Evolutionary conservation across 345 rosid genomes (phyloP).

Genomic region (Gossypium anomalum): DNA sequence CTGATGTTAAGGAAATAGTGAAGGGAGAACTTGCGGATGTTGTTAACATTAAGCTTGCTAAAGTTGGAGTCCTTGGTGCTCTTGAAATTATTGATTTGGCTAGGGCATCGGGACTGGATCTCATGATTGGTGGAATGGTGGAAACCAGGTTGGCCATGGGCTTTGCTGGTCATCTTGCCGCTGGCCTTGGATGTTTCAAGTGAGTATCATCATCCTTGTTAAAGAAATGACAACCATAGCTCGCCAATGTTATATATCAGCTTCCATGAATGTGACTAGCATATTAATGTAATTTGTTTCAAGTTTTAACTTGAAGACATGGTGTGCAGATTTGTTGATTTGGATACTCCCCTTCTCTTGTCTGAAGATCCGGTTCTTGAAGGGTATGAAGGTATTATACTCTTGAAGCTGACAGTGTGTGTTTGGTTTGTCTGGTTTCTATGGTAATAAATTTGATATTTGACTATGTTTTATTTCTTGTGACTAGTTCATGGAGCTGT

Average conservation of each 20-base stretch:
- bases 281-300: neutral
- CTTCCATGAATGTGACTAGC: neutral
- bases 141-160: constrained; percentile 96
- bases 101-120: constrained; percentile 55
- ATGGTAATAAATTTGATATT: neutral
- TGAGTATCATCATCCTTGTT: constrained; percentile 26
- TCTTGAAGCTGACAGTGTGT: neutral
- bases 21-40: constrained; percentile 59
- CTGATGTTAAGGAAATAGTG: constrained; percentile 66
- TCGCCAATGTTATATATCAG: neutral
- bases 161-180: constrained; percentile 90
- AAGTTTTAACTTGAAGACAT: constrained; percentile 2
- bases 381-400: constrained; percentile 73
- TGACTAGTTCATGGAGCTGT: constrained; percentile 61
- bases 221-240: neutral
- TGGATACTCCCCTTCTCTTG: constrained; percentile 86
- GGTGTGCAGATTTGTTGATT: constrained; percentile 60
- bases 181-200: constrained; percentile 88
- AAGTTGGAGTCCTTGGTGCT: constrained; percentile 73
- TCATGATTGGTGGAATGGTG: constrained; percentile 96
- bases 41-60: constrained; percentile 84
- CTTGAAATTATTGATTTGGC: constrained; percentile 72
- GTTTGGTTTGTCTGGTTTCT: constrained; percentile 1
- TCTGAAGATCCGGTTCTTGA: constrained; percentile 83
- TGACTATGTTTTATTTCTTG: neutral